Percentiles rank a stretch among this genome's conserved stretches.
These are phyloP conservation scores for Emmonsiellopsis sp. DNA, from an alignment of 2,329 filamentous ascomycete species.

Conservation along the genomic window DNA sequence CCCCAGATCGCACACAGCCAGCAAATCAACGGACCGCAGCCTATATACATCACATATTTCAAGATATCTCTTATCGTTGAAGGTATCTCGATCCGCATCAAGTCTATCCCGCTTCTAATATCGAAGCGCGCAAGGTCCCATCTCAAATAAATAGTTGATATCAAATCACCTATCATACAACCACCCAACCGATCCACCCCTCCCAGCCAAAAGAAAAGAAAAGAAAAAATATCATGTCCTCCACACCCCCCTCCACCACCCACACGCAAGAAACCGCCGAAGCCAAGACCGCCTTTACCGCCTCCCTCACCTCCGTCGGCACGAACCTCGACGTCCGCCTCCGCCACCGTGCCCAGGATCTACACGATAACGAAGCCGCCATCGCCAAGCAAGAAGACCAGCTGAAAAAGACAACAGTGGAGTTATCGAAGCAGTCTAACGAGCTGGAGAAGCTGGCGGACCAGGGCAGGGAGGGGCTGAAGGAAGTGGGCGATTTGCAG, in stretches of 20 bases:
- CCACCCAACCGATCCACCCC: too few relatives aligned
- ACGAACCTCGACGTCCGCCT: conserved; percentile 44
- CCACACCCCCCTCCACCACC: conserved; percentile 6
- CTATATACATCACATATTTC: too few relatives aligned
- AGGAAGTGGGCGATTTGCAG: conserved; percentile 56
- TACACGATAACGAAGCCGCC: conserved; percentile 46
- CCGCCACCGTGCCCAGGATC: conserved; percentile 43
- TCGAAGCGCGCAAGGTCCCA: neutral
- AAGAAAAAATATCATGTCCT: conserved; percentile 7
- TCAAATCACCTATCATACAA: neutral
- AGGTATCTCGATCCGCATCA: neutral
- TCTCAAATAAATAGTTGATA: neutral
- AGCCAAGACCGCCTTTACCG: conserved; percentile 35
- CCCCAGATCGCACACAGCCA: too few relatives aligned
- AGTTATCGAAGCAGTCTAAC: conserved; percentile 43
- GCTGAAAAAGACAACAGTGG: conserved; percentile 40
- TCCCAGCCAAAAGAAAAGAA: neutral
- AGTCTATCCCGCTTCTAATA: neutral
- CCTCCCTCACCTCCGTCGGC: conserved; percentile 34
- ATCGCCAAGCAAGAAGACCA: conserved; percentile 48
- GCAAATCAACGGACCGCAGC: too few relatives aligned
- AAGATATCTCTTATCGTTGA: neutral
- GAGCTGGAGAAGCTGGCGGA: conserved; percentile 47
- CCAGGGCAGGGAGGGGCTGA: conserved; percentile 46
- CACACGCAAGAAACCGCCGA: conserved; percentile 28